Evolutionary conservation across 805 yeast species (phyloP), one percentile per base, ranked within the genome.

Genomic region (Yueomyces sinensis): DNA sequence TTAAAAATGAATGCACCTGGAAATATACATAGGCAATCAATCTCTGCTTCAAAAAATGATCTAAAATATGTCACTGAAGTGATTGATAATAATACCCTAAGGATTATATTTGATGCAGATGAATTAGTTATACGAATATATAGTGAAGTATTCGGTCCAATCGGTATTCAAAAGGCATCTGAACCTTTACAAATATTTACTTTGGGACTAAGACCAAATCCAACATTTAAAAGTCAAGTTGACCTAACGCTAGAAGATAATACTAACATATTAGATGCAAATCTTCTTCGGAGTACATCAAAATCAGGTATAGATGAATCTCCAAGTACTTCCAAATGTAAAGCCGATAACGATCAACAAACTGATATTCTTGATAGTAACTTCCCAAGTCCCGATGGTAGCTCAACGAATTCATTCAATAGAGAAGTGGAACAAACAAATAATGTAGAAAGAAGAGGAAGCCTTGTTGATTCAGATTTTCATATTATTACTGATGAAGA

Each of bases 51-150:
- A 9, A 25, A n/a, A 25, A 25, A 25, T 25, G 28, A 25, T 19
- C 31, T 45, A n/a, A 41, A 37, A 19, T 39, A 27, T 18, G 38
- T 38, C 5, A 32, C 41, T 5, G 49, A 49, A 25, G 31, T 32
- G 2, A 31, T 39, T 4, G 33, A 32, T 28, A 37, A 36, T 13
- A 30, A 37, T 4, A 18, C 29, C 1, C 35, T 29, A 31, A 40
- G 37, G 31, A 39, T 51, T 3, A 32, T 45, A 9, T 49, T 54
- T 28, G 45, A 43, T 23, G 56, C 59, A 3, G 58, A 54, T 34
- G 53, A 51, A 37, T 36, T 45, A 17, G 41, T 51, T 2, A 37
- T 41, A 15, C 47, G 43, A 31, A 43, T 54, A 22, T 50, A 50
- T 36, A 41, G 31, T 15, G 46, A 38, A 18, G 30, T 54, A 19